Base-by-base conservation (phyloP, 140 eudicot species). In the Anethum foeniculum region DNA sequence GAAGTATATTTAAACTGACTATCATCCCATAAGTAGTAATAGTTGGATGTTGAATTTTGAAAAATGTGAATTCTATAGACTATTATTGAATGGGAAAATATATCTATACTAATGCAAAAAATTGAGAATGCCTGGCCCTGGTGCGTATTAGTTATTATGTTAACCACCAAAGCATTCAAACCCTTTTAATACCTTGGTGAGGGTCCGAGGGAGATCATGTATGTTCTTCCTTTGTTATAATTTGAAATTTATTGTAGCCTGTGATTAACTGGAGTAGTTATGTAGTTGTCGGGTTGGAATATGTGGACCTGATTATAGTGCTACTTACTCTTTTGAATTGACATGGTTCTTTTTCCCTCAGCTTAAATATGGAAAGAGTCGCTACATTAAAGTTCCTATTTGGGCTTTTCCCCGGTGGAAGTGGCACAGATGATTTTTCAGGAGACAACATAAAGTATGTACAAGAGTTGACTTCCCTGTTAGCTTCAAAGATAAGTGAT, bases 371-470 rank as follows among this genome's bases (percentile, higher is more conserved):
- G 82, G 94, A 90, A 84, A 89, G 87, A 78, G 90, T 93, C 81
- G 88, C 83, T 88, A 88, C 92, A n/a, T 79, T 92, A 67, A 95
- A 91, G 90, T 87, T 83, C 82, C 83, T 95, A 2, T 92, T 92
- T 80, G 97, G 97, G 81, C 80, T 91, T 52, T 85, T 84, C 60
- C 80, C 83, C 83, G 97, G 88, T 52, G 74, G 41, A 38, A 84
- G 71, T 79, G 84, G 80, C 38, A 65, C 60, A 47, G 84, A 84
- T 85, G 82, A 62, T 72, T 79, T 81, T 73, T 62, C 76, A 32
- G 89, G 87, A 74, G 91, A 89, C 75, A 87, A 84, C 85, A 81
- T 85, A 44, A 89, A 89, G 79, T 88, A 86, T 75, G 83, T 95
- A 8, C 71, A 82, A 76, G 91, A 93, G 47, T 80, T 89, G 81